Base-by-base conservation (phyloP, 257 asterid species). In the Solanum pinnatisectum region DNA sequence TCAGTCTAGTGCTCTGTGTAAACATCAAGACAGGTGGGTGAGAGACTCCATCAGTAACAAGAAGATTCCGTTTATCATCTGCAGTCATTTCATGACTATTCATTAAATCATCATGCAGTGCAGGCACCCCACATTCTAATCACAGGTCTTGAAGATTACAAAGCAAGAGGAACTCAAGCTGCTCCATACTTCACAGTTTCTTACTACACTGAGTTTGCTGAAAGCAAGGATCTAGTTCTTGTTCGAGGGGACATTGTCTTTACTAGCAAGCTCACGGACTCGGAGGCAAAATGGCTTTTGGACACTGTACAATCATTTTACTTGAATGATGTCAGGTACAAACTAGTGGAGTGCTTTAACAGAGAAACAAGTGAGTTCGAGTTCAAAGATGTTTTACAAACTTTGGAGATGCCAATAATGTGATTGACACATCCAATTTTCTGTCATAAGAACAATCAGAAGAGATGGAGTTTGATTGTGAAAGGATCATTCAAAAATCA, bases 161-260 rank as follows among this genome's bases (percentile, higher is more conserved):
- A 94, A 91, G 98, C 98, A 39, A 96, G 98, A 91, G 99, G 99
- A 89, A 95, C 98, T 68, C 98, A 97, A 93, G 98, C 98, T 89
- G 90, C 99, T 76, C 99, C 98, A 25, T 96, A 95, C 95, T 89
- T 96, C 59, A 95, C 98, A 3, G 94, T 95, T 84, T 77, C 98
- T 33, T 92, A 91, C 89, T 97, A 96, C 94, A 95, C 91, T 35
- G 98, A 96, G 88, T 97, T 96, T 89, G 94, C 96, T 68, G 98
- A 97, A 86, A 96, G 93, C 93, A 96, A 95, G 89, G 98, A 92
- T 76, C 60, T 97, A 91, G 98, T 96, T 89, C 98, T 96, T 88
- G 91, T 94, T 87, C 95, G 98, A 71, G 98, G 98, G 9, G 98
- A 95, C 88, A 87, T 96, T 56, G 98, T 97, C 68, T 93, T 97